Conservation (phyloP, 1,284 basidiomycete genomes). For the Golubevia pallescens region DNA sequence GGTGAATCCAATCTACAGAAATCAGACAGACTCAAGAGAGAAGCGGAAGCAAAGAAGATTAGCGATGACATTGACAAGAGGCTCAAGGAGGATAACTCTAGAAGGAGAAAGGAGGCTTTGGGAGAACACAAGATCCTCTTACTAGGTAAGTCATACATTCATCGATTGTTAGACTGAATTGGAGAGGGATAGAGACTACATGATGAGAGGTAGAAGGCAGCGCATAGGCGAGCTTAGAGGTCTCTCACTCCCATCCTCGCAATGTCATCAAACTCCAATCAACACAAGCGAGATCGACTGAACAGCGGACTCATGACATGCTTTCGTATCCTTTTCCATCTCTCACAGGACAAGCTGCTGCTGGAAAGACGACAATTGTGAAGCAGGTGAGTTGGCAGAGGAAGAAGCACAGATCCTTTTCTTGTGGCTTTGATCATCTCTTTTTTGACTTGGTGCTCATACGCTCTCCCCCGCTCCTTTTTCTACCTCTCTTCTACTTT, state of each 20-base stretch:
- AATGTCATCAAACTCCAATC: too few species aligned
- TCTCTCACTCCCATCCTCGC: too few species aligned
- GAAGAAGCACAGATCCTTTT: neutral
- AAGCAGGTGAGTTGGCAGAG: constrained; percentile 21
- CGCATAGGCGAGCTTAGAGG: too few species aligned
- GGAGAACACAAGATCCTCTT: neutral
- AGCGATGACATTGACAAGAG: constrained; percentile 2
- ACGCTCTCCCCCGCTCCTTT: neutral
- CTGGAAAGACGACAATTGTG: constrained; percentile 40
- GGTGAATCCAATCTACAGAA: neutral
- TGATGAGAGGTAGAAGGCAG: too few species aligned
- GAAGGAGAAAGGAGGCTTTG: neutral
- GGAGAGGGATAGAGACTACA: neutral
- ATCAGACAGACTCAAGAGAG: neutral
- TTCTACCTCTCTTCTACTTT: neutral
- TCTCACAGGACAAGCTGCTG: constrained; percentile 31
- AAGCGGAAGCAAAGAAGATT: neutral
- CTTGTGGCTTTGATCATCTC: neutral
- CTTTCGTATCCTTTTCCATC: too few species aligned
- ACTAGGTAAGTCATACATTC: neutral
- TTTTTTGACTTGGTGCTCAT: too few species aligned
- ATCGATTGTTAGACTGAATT: constrained; percentile 7
- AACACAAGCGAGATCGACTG: too few species aligned
- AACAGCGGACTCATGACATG: too few species aligned
- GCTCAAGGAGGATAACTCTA: neutral